Conservation (phyloP, 2,329 filamentous ascomycete species). For the Colletotrichum sp. region DNA sequence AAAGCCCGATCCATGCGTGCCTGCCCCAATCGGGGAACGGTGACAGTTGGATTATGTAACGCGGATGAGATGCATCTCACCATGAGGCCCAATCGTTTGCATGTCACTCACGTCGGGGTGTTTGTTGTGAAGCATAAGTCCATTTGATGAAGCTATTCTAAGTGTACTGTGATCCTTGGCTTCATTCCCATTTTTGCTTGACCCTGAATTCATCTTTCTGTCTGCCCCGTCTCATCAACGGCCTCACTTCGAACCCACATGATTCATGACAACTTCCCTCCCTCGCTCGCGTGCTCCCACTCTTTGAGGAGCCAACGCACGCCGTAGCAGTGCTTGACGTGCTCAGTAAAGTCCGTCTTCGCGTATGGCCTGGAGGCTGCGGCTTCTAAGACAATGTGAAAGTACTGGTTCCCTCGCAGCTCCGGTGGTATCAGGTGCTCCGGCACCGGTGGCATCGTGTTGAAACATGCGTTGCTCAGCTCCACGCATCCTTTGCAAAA, state of each 20-base stretch:
- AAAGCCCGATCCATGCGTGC: slow-evolving; percentile 9
- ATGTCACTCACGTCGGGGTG: not conserved
- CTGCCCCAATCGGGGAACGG: slow-evolving; percentile 8
- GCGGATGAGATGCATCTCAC: not conserved
- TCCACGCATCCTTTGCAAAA: slow-evolving; percentile 28
- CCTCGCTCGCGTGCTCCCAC: not conserved
- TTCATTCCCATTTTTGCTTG: not conserved
- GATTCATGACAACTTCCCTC: not conserved
- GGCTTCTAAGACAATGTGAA: not conserved
- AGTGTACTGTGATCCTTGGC: not conserved
- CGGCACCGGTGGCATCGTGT: not conserved
- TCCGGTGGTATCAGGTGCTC: not conserved
- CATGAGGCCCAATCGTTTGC: not conserved
- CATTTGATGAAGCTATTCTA: not conserved
- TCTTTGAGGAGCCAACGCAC: not conserved
- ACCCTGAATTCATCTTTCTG: not conserved
- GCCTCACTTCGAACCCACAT: not conserved
- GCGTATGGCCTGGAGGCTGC: not conserved
- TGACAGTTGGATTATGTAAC: slow-evolving; percentile 10
- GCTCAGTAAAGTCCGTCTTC: slow-evolving; percentile 24
- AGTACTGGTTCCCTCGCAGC: slow-evolving; percentile 1
- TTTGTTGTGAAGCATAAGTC: not conserved
- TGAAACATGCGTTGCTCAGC: not conserved
- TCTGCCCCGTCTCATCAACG: not conserved
- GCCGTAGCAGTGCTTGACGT: slow-evolving; percentile 28